phyloP scores from a whole-genome alignment of 164 flowering plant genomes.

The Kingdonia uniflora region DNA sequence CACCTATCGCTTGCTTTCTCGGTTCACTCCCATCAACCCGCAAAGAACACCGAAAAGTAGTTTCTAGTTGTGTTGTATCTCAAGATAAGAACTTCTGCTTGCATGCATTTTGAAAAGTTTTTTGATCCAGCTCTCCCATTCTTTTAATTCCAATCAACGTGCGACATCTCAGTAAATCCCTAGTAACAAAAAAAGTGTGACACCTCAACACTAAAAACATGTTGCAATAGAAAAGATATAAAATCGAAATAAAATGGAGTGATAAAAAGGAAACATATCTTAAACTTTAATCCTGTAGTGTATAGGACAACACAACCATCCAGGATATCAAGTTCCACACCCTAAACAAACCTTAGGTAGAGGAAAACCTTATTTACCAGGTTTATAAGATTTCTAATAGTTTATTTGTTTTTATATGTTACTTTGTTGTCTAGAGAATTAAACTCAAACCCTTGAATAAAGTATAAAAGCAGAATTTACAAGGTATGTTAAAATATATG shows the following conservation, averaged over 20 bases:
- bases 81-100: too few species aligned
- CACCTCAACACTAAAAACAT: too few species aligned
- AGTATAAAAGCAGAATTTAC: not conserved
- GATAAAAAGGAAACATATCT: not conserved
- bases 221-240: too few species aligned
- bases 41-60: too few species aligned
- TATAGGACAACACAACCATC: not conserved
- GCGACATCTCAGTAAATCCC: constrained; percentile 31
- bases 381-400: not conserved
- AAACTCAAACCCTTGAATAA: not conserved
- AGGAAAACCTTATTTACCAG: not conserved
- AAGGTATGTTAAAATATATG: not conserved
- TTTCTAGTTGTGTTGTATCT: too few species aligned
- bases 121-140: too few species aligned
- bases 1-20: too few species aligned
- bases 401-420: not conserved
- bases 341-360: not conserved
- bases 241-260: too few species aligned
- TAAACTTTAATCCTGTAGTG: not conserved
- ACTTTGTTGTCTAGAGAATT: not conserved
- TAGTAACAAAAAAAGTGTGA: not conserved
- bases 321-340: too few species aligned
- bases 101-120: too few species aligned
- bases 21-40: too few species aligned
- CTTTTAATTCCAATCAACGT: too few species aligned